Evolutionary conservation across 2,329 filamentous ascomycete species (phyloP).

Genomic region (Stenocarpella maydis): DNA sequence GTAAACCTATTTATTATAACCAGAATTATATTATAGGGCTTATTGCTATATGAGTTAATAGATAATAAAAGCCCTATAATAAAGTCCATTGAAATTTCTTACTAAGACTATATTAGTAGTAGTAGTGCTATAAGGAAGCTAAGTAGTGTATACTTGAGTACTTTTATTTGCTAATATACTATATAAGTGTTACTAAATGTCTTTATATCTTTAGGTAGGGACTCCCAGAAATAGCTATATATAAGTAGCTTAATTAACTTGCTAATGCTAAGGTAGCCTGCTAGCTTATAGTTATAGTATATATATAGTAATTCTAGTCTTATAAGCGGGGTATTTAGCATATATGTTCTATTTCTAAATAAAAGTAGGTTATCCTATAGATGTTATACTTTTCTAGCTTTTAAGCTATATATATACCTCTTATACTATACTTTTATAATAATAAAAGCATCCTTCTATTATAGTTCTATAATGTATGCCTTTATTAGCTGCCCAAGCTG

Average conservation of each 20-base stretch:
- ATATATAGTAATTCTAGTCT: not conserved
- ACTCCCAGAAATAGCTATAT: not conserved
- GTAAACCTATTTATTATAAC: constrained; percentile 8
- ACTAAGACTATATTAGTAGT: not conserved
- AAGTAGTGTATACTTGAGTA: not conserved
- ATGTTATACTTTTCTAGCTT: not conserved
- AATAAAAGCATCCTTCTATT: not conserved
- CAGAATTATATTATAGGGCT: not conserved
- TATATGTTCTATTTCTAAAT: not conserved
- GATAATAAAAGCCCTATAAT: not conserved
- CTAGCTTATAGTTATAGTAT: not conserved
- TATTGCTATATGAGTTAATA: not conserved
- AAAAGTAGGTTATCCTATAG: not conserved
- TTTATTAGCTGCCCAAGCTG: not conserved
- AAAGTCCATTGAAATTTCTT: constrained; percentile 15
- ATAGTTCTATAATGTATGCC: not conserved
- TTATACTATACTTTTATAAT: not conserved
- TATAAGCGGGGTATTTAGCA: not conserved
- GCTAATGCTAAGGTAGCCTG: not conserved
- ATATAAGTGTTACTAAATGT: constrained; percentile 8
- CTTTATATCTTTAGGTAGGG: not conserved
- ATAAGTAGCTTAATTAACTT: not conserved
- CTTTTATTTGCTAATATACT: constrained; percentile 1
- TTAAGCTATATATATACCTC: not conserved
- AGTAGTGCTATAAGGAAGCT: not conserved